Base-by-base conservation (phyloP, 345 rosid species). In the Bruguiera parviflora region DNA sequence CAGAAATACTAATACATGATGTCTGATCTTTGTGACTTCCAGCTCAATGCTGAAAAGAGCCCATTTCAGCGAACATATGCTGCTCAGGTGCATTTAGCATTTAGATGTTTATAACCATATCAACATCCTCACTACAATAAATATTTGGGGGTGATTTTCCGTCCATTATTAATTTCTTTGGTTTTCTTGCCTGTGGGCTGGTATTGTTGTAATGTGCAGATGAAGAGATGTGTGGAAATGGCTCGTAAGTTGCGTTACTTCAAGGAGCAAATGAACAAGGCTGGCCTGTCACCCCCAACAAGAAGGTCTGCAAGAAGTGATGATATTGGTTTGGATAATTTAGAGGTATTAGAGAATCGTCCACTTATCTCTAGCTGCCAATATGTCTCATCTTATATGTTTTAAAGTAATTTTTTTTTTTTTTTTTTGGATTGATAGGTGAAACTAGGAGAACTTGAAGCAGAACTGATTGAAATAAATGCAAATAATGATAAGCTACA, bases 31-130 rank as follows among this genome's bases (percentile, higher is more conserved):
- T 46, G 46, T 55, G 13, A 47, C 39, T 56, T 67, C 16, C 75
- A 76, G 75, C 79, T 76, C 6, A 76, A 76, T 56, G 64, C 64
- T 6, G 75, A 61, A 43, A 76, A 66, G 75, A 76, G 79, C 24
- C 75, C 79, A 8, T 76, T 76, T 66, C 75, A 76, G 37, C 56
- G 79, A 21, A 70, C 79, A 3, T 76, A 76, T 62, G 79, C 79
- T 63, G 60, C 52, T 61, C 79, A 76, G 75, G 79, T 70, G 61
- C 46, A 61, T 68, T 2, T 11, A 43, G 16, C 47, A 43, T 11
- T 31, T 68, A 24, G 52, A 22, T 46, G 18, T 24, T 22, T 35
- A 28, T 22, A 13, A 16, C 3, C 29, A 24, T 31, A 9, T 46
- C 53, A 32, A 43, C 51, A 7, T 53, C 53, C 20, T 43, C 2